A percentile compares a stretch with the other conserved stretches of the same genome.
Evolutionary conservation across 345 rosid species (phyloP).

Genomic region (Aegle marmelos): DNA sequence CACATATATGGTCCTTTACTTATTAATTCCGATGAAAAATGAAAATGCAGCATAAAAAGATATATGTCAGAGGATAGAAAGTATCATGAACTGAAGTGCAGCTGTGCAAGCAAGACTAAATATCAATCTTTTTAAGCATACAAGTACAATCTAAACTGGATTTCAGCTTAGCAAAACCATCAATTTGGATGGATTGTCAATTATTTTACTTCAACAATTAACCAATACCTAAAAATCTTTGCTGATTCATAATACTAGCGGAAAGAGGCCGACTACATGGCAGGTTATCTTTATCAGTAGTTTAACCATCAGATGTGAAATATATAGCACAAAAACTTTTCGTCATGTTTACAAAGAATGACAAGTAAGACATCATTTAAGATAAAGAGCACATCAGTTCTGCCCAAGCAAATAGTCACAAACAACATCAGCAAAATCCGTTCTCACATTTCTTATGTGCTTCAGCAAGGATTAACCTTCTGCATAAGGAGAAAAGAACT

Average conservation of each 20-base stretch:
- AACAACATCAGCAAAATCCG: slow-evolving; percentile 70
- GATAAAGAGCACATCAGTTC: slow-evolving; percentile 76
- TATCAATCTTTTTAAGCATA: not conserved
- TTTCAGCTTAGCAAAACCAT: not conserved
- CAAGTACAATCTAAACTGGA: not conserved
- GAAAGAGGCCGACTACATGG: not conserved
- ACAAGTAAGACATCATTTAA: slow-evolving; percentile 10
- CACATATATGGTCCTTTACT: not conserved
- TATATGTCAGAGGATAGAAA: not conserved
- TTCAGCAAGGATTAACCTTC: slow-evolving; percentile 95
- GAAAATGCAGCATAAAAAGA: not conserved
- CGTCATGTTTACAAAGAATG: not conserved
- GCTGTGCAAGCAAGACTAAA: not conserved
- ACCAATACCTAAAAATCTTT: not conserved
- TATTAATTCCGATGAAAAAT: not conserved
- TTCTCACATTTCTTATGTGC: slow-evolving; percentile 77
- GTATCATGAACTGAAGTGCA: not conserved
- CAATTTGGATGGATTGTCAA: not conserved
- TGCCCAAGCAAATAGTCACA: slow-evolving; percentile 85
- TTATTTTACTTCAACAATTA: not conserved
- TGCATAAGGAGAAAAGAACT: slow-evolving; percentile 31
- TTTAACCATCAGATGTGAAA: not conserved
- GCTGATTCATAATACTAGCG: not conserved
- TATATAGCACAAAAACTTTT: not conserved
- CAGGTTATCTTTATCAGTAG: too few relatives aligned